These are phyloP conservation scores for Castanopsis chinensis DNA, from an alignment of 306 rosid genomes.

Conservation along the genomic window DNA sequence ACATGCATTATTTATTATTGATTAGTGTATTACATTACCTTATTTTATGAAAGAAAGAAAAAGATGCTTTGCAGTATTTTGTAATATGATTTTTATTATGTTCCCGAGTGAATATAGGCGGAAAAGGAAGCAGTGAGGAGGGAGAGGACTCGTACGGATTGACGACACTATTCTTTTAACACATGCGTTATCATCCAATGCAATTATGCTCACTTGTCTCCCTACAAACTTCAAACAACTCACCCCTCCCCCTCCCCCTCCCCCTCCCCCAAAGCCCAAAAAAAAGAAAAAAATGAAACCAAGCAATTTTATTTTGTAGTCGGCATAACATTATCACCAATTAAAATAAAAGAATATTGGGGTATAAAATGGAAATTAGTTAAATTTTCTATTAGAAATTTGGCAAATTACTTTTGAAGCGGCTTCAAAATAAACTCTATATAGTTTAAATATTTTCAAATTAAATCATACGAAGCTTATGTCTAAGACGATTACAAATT, in stretches of 20 bases:
- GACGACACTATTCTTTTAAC: conserved; percentile 49
- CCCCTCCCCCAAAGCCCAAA: not conserved
- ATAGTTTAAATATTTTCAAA: too few relatives aligned
- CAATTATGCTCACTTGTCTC: conserved; percentile 17
- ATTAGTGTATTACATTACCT: not conserved
- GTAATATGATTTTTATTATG: conserved; percentile 17
- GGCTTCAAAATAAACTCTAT: too few relatives aligned
- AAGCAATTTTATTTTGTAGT: too few relatives aligned
- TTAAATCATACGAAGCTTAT: too few relatives aligned
- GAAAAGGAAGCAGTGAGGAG: conserved; percentile 29
- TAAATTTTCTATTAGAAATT: too few relatives aligned
- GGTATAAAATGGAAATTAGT: too few relatives aligned
- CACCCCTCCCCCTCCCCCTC: not conserved
- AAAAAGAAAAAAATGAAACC: too few relatives aligned
- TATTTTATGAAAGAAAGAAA: conserved; percentile 1
- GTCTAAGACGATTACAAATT: too few relatives aligned
- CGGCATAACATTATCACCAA: too few relatives aligned
- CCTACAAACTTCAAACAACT: not conserved
- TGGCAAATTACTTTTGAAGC: too few relatives aligned
- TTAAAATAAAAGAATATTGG: too few relatives aligned
- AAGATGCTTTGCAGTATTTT: conserved; percentile 9
- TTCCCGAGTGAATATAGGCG: not conserved
- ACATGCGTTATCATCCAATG: conserved; percentile 30
- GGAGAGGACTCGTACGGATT: conserved; percentile 49
- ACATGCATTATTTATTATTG: not conserved